Percentiles rank a stretch among this genome's conserved stretches.
These are phyloP conservation scores for Eucalyptus lansdowneana DNA, from an alignment of 345 rosid genomes.

Conservation along the genomic window DNA sequence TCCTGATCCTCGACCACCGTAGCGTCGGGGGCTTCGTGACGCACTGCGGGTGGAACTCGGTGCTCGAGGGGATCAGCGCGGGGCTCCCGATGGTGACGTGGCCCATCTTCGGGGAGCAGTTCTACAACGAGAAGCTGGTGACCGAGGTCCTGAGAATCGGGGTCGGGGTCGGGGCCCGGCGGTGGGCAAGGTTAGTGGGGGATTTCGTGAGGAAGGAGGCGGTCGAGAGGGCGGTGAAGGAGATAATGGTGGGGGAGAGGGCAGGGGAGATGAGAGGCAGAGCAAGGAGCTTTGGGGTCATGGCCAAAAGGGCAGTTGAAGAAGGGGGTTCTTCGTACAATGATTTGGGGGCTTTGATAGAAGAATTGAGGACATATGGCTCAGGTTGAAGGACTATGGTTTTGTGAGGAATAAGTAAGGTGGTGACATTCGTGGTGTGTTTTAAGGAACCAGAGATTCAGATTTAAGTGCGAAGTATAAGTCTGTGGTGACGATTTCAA, in stretches of 20 bases:
- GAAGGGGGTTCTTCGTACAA: slow-evolving; percentile 24
- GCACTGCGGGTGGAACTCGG: slow-evolving; percentile 58
- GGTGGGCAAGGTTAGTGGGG: slow-evolving; percentile 1
- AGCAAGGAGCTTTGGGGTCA: not conserved
- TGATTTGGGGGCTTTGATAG: slow-evolving; percentile 9
- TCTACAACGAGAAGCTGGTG: slow-evolving; percentile 40
- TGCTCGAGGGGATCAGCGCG: slow-evolving; percentile 30
- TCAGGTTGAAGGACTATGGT: not conserved
- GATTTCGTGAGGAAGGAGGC: slow-evolving; percentile 16
- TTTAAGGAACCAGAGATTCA: not conserved
- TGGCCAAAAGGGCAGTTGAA: slow-evolving; percentile 18
- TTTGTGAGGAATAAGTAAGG: not conserved
- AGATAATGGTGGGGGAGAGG: slow-evolving; percentile 16
- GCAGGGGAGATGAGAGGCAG: slow-evolving; percentile 13
- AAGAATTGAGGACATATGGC: not conserved
- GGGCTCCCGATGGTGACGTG: slow-evolving; percentile 53
- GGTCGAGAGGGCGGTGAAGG: slow-evolving; percentile 19
- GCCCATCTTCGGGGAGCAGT: slow-evolving; percentile 33
- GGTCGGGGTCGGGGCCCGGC: slow-evolving; percentile 19
- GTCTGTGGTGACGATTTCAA: not conserved
- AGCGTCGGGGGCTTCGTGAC: slow-evolving; percentile 45
- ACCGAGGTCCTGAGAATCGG: slow-evolving; percentile 24
- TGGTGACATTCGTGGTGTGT: not conserved
- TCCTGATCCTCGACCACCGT: slow-evolving; percentile 42
- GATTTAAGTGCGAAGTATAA: not conserved